Conservation (phyloP, 371 early-diverging fungal genomes). For the Dichotomocladium elegans region DNA sequence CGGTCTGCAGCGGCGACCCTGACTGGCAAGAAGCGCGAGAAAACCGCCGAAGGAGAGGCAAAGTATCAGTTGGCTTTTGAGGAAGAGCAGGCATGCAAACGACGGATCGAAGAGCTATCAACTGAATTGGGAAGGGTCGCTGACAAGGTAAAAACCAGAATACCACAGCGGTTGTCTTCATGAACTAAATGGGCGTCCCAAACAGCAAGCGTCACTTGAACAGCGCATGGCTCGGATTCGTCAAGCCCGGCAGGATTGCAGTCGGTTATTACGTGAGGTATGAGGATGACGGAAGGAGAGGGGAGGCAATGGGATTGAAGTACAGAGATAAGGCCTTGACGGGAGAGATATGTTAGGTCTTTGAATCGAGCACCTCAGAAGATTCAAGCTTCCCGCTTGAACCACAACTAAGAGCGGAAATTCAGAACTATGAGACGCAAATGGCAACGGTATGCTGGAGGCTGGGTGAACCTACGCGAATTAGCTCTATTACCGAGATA, state of each 20-base stretch:
- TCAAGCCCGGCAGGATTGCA: not conserved
- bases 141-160: slow-evolving; percentile 5
- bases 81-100: slow-evolving; percentile 30
- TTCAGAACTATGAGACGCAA: slow-evolving; percentile 27
- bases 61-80: slow-evolving; percentile 43
- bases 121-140: slow-evolving; percentile 3
- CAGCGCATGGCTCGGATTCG: slow-evolving; percentile 11
- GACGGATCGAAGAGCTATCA: slow-evolving; percentile 20
- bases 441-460: no score
- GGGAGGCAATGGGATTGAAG: no score
- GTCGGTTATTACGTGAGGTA: slow-evolving; percentile 13
- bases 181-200: no score
- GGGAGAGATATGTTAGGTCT: slow-evolving; percentile 27
- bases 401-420: slow-evolving; percentile 22
- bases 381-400: no score
- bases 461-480: no score
- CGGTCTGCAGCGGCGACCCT: slow-evolving; percentile 37
- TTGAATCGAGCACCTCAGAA: no score
- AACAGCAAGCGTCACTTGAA: slow-evolving; percentile 9
- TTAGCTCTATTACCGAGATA: no score
- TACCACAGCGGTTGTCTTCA: no score
- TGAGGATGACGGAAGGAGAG: not conserved
- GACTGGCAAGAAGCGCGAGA: slow-evolving; percentile 36
- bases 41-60: slow-evolving; percentile 28
- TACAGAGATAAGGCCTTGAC: not conserved